Base-by-base conservation (phyloP, 441 rosid genomes). In the Eruca vesicaria region DNA sequence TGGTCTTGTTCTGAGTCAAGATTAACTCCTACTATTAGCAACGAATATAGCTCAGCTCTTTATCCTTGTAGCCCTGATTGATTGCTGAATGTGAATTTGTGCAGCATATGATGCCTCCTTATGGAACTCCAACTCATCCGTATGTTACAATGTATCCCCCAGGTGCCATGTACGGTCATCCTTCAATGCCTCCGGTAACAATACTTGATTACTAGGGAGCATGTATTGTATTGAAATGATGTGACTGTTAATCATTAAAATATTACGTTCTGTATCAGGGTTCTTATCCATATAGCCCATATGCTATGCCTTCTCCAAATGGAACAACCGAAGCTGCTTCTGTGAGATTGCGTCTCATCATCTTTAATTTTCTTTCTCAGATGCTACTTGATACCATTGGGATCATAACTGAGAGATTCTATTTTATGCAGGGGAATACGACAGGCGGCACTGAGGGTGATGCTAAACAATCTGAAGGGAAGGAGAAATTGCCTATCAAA, bases 61-160 rank as follows among this genome's bases (percentile, higher is more conserved):
- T 4, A 11, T 21, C 35, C 50, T 23, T 50, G 15, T 9, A 26
- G 19, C 5, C 48, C 71, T 71, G 63, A 32, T 64, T 74, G 43
- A n/a, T 63, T 53, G 16, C 52, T 45, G 67, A 66, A 20, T 58
- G 68, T 59, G 59, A 75, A 45, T 3, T 45, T 1, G 3, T 84
- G 82, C 89, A 93, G 98, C 98, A 86, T 86, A 85, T 91, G 68
- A 91, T 93, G 93, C 97, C 98, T 84, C 93, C 97, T 18, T 93
- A 89, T 78, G 98, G 96, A 50, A 88, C 97, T 32, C 90, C 97
- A 9, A 96, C 97, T 7, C 94, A 93, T 84, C 98, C 96, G 14
- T 93, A 91, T 65, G 98, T 93, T 80, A 90, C 98, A 57, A 91
- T 93, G 98, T 93, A 93, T 84, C 94, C 98, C 63, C 98, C 87